Evolutionary conservation across 306 rosid genomes (phyloP), one percentile per base, ranked within the genome.

Genomic region (Gastrolobium bilobum): DNA sequence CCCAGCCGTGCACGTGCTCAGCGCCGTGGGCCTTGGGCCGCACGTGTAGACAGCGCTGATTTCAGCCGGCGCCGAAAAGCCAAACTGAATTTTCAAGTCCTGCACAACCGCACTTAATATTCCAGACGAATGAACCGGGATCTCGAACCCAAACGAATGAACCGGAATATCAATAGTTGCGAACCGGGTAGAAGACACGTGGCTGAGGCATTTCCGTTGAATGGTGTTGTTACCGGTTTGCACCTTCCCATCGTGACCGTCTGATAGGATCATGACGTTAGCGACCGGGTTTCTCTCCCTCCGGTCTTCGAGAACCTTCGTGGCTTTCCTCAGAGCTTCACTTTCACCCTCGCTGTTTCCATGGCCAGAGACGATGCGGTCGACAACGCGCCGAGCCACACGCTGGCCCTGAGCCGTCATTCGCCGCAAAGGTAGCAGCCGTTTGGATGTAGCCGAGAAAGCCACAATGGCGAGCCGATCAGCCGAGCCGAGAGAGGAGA

Each of bases 401-500:
- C 87, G 89, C 60, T 86, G 89, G 8, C 92, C 92, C 8, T 79
- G 83, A 26, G 79, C 54, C 50, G 94, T 85, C 94, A 90, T 90
- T 79, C 88, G 75, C 11, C 44, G 69, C 1, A 90, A 9, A 0
- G 94, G 88, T 26, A 90, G 10, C 53, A 90, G 11, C 6, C 94
- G 59, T 59, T 81, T 81, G 0, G 92, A 26, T 1, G 50, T 7
- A 44, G 84, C 79, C 14, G 89, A 86, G 62, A 76, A 90, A 3
- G 91, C 88, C 73, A 90, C 92, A 5, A 90, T 71, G 10, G 91
- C 86, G 47, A 90, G 92, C 58, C 94, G 83, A 51, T 90, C 94
- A 7, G 81, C 76, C 1, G 88, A 65, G 51, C 86, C 86, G 62
- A 90, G 88, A 0, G 92, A 86, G 0, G 89, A 88, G 2, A 88